Base-by-base conservation (phyloP, 495 filamentous ascomycete genomes). In the Chaetomium fimeti region DNA sequence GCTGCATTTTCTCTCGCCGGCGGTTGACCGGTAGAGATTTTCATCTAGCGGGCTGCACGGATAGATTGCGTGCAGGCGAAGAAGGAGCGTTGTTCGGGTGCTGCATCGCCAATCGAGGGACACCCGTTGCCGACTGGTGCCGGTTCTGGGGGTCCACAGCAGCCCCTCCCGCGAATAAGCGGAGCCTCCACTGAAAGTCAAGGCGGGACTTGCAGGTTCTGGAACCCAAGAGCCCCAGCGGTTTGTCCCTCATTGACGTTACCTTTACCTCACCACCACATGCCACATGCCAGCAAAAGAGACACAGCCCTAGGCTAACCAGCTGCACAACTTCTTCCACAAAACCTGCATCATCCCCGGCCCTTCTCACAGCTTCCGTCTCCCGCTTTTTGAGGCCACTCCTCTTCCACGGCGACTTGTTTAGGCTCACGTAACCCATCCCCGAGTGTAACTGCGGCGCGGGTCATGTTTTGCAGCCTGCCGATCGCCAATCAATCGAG, bases 381-480 rank as follows among this genome's bases (percentile, higher is more conserved):
- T 15, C 27, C 15, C 9, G 15, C 52, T 18, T 36, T 36, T n/a
- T 36, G 27, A 27, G 27, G n/a, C 20, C 52, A 18, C 24, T 16
- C 38, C 32, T 45, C 18, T 4, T 16, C 22, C 32, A 52, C 24
- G 22, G 12, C 24, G 8, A 52, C 48, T 6, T 36, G 48, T 24
- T 24, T 12, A 25, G 48, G 8, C 12, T 27, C 22, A 13, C 48
- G 9, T 11, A 36, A 36, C 32, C 32, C 6, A 27, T 52, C 24
- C 24, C 16, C 48, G 15, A 52, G 11, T 25, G 22, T 24, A 52
- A 52, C 40, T 11, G 22, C 16, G n/a, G 51, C 38, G 38, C 57
- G 22, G 60, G 66, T 20, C 58, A 71, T 71, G 71, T 43, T 48
- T 57, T 57, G 61, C 64, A 42, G 52, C 49, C 69, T 61, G 57